phyloP scores from a whole-genome alignment of 2,329 filamentous ascomycete genomes.

The Exophiala sideris region DNA sequence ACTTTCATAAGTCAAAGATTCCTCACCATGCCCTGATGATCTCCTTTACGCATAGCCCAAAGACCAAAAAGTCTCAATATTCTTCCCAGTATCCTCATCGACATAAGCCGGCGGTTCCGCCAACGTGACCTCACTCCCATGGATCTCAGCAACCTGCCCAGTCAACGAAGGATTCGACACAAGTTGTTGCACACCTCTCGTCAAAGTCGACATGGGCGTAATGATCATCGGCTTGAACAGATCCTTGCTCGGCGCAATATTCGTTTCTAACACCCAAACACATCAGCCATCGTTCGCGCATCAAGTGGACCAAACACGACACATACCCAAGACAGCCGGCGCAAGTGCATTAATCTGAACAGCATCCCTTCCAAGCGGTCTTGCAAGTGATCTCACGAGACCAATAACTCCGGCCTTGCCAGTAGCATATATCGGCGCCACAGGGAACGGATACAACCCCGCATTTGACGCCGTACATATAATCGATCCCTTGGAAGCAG shows the following conservation, averaged over 20 bases:
- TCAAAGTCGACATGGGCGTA: conserved; percentile 51
- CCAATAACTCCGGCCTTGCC: conserved; percentile 50
- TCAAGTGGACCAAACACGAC: not conserved
- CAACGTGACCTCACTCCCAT: conserved; percentile 49
- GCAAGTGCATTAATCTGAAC: conserved; percentile 54
- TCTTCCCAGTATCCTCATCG: conserved; percentile 48
- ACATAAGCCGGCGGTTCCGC: conserved; percentile 45
- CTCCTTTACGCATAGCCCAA: conserved; percentile 45
- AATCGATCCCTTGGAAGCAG: conserved; percentile 42
- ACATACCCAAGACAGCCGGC: conserved; percentile 50
- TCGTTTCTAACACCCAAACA: conserved; percentile 38
- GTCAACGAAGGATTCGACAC: conserved; percentile 40
- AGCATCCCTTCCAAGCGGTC: conserved; percentile 37
- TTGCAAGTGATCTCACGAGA: conserved; percentile 48
- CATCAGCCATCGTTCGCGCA: not conserved
- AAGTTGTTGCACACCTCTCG: conserved; percentile 44
- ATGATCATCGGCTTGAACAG: conserved; percentile 50
- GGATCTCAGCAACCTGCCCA: conserved; percentile 51
- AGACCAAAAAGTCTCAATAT: conserved; percentile 48
- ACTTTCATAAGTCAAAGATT: not conserved
- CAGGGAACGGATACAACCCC: conserved; percentile 51
- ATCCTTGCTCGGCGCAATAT: conserved; percentile 43
- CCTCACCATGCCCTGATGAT: not conserved
- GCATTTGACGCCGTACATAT: conserved; percentile 55
- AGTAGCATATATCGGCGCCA: conserved; percentile 50